Percentiles rank a stretch among this genome's conserved stretches.
Conservation (phyloP, 176 grass and related monocot genomes). For the Aegilops bicornis region DNA sequence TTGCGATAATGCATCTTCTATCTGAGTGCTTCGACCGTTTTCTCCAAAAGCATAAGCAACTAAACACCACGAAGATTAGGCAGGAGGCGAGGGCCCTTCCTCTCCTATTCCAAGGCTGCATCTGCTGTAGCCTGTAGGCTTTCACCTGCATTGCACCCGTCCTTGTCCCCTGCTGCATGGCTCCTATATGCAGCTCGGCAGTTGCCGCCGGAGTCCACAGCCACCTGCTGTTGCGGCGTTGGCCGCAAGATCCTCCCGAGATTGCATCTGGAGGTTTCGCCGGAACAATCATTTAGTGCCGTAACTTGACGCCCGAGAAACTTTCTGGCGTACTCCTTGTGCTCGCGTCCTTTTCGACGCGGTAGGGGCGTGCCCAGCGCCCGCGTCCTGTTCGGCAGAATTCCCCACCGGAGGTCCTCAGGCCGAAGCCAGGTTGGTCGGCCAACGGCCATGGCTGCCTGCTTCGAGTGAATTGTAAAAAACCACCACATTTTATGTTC, state of each 20-base stretch:
- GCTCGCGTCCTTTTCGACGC: background rate
- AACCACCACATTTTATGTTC: too few relatives aligned
- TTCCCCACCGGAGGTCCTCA: constrained; percentile 24
- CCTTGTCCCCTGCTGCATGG: background rate
- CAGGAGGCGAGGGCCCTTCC: background rate
- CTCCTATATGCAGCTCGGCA: background rate
- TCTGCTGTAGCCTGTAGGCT: background rate
- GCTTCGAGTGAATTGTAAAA: too few relatives aligned
- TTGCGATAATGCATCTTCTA: background rate
- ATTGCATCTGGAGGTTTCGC: background rate
- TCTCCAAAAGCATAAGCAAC: background rate
- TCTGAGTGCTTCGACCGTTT: background rate
- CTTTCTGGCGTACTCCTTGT: background rate
- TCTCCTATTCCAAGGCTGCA: constrained; percentile 26
- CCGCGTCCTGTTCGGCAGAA: constrained; percentile 51
- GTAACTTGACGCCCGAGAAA: background rate
- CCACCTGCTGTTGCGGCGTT: background rate
- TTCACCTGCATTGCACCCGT: background rate
- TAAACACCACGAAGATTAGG: background rate
- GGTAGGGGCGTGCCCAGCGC: constrained; percentile 23
- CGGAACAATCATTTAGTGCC: background rate
- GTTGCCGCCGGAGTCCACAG: background rate
- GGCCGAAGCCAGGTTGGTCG: background rate
- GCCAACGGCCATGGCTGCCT: constrained; percentile 15
- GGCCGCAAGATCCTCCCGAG: background rate